phyloP scores from a whole-genome alignment of 148 eudicot genomes.

The Heliamphora exappendiculata region DNA sequence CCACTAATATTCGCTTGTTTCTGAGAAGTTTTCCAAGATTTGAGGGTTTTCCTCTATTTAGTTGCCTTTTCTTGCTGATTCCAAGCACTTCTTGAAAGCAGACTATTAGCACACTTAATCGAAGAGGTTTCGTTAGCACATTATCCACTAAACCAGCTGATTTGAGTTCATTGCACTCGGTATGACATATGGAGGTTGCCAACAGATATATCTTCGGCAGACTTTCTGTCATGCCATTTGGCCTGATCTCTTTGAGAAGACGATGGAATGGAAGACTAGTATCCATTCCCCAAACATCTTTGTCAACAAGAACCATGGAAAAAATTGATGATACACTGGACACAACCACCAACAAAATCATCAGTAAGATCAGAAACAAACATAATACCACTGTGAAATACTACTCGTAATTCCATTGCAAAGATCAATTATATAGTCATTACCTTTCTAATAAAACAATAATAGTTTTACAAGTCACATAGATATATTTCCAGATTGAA shows the following conservation, averaged over 20 bases:
- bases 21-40: constrained; percentile 41
- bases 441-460: not conserved
- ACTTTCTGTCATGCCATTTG: constrained; percentile 12
- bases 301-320: constrained; percentile 60
- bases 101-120: constrained; percentile 47
- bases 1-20: constrained; percentile 64
- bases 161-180: constrained; percentile 48
- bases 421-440: not conserved
- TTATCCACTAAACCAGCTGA: constrained; percentile 52
- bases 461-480: not conserved
- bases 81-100: constrained; percentile 63
- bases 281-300: constrained; percentile 53
- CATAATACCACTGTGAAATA: not conserved
- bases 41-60: constrained; percentile 28
- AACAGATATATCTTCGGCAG: constrained; percentile 46
- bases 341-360: constrained; percentile 16
- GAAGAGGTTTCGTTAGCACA: constrained; percentile 66
- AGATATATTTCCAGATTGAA: not conserved
- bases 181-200: constrained; percentile 36
- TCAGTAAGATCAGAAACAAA: constrained; percentile 8
- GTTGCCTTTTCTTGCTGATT: constrained; percentile 42
- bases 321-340: constrained; percentile 41
- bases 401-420: not conserved
- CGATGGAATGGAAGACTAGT: constrained; percentile 26
- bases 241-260: constrained; percentile 29